Base-by-base conservation (phyloP, 805 yeast species). In the Debaryomyces hansenii region DNA sequence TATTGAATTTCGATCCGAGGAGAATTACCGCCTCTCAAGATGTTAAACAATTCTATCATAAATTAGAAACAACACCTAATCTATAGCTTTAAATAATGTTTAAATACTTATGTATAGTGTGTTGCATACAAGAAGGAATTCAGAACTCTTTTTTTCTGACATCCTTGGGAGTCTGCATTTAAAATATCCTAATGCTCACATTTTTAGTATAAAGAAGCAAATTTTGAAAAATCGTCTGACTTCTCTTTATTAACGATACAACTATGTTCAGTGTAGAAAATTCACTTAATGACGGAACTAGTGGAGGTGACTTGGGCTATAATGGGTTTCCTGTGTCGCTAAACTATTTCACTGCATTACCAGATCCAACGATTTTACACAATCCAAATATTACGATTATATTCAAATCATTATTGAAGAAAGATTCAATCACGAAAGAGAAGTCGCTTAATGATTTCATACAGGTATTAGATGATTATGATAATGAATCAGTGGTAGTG, bases 341-440 rank as follows among this genome's bases (percentile, higher is more conserved):
- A 45, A 84, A 84, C 59, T 90, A 87, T 63, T 78, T 89, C 50
- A 82, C 86, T 11, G 95, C 94, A 3, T 63, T 84, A 4, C 96
- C 96, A 1, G 92, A 89, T 54, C 56, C 63, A 3, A 55, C 60
- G 11, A 37, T 42, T 5, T 48, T 72, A 20, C 31, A 47, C 10
- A 63, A 63, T 40, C 80, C 87, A 7, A 76, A 76, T 39, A 63
- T 86, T 46, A 77, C 78, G 37, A 69, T 90, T 9, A 70, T 83
- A n/a, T 85, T 90, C 71, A 90, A 87, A 60, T 80, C 87, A 8
- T 64, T 91, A 41, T 61, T 85, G 61, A 91, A 90, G 64, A 80
- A 86, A 58, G 96, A 90, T 57, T 78, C 84, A 5, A 83, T 82
- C n/a, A 92, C 98, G 0, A 87, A 84, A 58, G 96, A 89, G 55